Conservation (phyloP, 176 grass and related monocot species). For the Bromus sterilis region DNA sequence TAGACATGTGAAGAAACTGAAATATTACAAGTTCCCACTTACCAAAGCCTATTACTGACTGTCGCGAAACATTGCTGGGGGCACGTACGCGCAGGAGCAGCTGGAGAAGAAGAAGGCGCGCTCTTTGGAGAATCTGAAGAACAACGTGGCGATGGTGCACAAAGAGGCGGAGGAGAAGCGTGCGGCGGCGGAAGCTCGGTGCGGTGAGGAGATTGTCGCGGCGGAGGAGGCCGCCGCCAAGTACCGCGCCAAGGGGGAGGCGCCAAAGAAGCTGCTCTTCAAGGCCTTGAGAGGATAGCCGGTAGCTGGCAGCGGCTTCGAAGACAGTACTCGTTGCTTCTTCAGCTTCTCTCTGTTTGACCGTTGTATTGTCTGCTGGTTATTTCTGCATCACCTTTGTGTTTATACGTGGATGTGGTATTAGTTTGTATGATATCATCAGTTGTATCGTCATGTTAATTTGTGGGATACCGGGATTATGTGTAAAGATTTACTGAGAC, state of each 20-base stretch:
- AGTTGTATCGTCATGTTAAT: neutral
- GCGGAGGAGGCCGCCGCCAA: constrained; percentile 42
- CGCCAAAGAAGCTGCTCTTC: constrained; percentile 45
- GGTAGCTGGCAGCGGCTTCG: neutral
- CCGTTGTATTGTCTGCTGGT: neutral
- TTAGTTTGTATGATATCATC: neutral
- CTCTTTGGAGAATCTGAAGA: constrained; percentile 51
- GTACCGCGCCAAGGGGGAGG: constrained; percentile 39
- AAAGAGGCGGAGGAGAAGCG: constrained; percentile 60
- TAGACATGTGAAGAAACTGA: too few relatives aligned
- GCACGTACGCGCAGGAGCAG: constrained; percentile 38
- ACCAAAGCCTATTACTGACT: neutral
- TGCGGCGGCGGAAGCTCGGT: constrained; percentile 33
- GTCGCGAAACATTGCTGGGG: neutral
- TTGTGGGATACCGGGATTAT: neutral
- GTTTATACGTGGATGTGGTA: neutral
- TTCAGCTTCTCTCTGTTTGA: neutral
- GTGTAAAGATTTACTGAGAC: too few relatives aligned
- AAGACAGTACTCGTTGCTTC: neutral
- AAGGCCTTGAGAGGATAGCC: neutral
- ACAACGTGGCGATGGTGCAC: constrained; percentile 34
- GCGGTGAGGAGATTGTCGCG: constrained; percentile 38
- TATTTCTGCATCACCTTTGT: neutral
- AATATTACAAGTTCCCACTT: neutral
- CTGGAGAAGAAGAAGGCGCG: constrained; percentile 61